Evolutionary conservation across 2,329 filamentous ascomycete genomes (phyloP).

Genomic region (Microdochium nivale): DNA sequence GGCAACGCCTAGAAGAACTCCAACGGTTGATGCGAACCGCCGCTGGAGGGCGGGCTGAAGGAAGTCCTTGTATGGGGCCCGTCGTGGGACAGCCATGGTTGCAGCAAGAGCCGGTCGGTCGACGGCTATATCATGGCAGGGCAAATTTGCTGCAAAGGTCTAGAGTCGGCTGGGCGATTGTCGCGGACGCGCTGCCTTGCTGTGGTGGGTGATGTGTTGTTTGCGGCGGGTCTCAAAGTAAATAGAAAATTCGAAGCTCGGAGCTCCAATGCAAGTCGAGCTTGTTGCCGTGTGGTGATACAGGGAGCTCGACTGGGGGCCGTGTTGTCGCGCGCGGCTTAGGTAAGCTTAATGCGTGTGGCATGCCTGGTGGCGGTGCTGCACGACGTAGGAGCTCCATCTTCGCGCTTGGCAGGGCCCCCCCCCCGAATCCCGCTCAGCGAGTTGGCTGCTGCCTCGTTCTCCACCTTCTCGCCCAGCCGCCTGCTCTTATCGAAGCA

Average conservation of each 20-base stretch:
- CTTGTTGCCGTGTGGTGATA: neutral
- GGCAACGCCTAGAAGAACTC: slow-evolving; percentile 60
- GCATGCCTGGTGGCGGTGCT: neutral
- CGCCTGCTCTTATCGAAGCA: neutral
- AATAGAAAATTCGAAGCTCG: slow-evolving; percentile 1
- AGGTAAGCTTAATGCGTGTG: neutral
- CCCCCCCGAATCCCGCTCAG: too few relatives aligned
- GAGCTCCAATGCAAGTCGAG: neutral
- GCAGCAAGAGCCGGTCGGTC: slow-evolving; percentile 18
- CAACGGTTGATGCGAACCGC: slow-evolving; percentile 72
- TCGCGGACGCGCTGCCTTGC: neutral
- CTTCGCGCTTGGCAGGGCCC: too few relatives aligned
- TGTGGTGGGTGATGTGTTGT: neutral
- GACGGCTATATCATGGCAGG: neutral
- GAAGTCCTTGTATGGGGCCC: slow-evolving; percentile 72
- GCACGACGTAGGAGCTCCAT: neutral
- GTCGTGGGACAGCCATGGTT: slow-evolving; percentile 46
- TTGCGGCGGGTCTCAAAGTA: neutral
- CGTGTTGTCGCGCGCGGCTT: neutral
- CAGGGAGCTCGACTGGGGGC: neutral
- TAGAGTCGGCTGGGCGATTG: neutral
- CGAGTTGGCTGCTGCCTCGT: neutral
- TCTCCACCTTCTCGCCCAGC: neutral
- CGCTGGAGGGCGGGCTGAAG: slow-evolving; percentile 81
- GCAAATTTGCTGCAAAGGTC: neutral